Conservation (phyloP, 179 eudicot species). For the Silene vulgaris region DNA sequence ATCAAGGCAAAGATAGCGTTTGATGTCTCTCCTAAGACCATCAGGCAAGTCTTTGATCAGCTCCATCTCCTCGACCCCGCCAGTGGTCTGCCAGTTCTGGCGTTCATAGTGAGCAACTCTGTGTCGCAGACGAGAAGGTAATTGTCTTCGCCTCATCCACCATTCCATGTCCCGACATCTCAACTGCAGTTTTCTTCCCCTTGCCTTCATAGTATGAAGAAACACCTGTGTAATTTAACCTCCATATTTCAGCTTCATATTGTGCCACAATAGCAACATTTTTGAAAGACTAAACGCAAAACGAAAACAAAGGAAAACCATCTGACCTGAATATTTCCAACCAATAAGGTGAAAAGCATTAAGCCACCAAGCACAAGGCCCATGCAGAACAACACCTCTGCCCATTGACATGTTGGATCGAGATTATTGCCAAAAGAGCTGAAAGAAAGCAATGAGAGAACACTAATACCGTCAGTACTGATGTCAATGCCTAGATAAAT, state of each 20-base stretch:
- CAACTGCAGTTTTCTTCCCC: conserved; percentile 52
- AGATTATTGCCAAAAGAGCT: conserved; percentile 84
- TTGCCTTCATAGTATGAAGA: conserved; percentile 50
- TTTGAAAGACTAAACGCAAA: not conserved
- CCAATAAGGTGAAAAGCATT: conserved; percentile 73
- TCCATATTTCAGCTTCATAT: not conserved
- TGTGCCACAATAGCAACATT: not conserved
- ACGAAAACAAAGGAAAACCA: not conserved
- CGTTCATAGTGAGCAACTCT: conserved; percentile 59
- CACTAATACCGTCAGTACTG: not conserved
- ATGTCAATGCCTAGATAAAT: not conserved
- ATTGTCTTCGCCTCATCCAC: conserved; percentile 74
- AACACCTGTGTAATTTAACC: conserved; percentile 43
- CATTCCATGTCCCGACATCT: conserved; percentile 62
- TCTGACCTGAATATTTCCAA: conserved; percentile 91
- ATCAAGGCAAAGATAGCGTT: conserved; percentile 66
- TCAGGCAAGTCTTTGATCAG: conserved; percentile 65
- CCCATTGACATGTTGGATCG: conserved; percentile 57
- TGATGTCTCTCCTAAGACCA: conserved; percentile 68
- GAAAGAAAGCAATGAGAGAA: conserved; percentile 20
- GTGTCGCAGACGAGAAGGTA: conserved; percentile 51
- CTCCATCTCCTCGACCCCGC: conserved; percentile 69
- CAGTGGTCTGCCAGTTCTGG: conserved; percentile 56
- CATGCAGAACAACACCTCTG: conserved; percentile 61
- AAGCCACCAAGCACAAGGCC: conserved; percentile 69